These are phyloP conservation scores for Vitellaria paradoxa DNA, from an alignment of 179 eudicot genomes.

Conservation along the genomic window DNA sequence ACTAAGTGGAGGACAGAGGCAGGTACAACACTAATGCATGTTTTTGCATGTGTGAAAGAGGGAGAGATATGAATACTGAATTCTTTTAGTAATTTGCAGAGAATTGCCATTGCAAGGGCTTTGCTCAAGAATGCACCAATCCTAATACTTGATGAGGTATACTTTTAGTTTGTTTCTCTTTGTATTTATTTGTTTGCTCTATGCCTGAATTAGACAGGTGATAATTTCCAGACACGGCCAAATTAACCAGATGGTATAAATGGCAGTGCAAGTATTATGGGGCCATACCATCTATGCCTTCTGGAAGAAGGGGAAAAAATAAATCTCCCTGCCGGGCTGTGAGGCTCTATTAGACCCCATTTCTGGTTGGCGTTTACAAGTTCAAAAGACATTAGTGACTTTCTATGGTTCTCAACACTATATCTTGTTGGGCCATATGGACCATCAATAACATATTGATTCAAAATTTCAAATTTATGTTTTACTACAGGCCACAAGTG, in stretches of 20 bases:
- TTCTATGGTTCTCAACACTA: neutral
- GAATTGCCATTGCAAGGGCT: conserved; percentile 96
- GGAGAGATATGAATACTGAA: conserved; percentile 10
- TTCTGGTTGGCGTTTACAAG: neutral
- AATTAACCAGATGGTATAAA: neutral
- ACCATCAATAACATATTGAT: neutral
- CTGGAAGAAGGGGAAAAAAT: too few relatives aligned
- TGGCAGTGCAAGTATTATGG: neutral
- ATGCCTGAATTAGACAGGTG: conserved; percentile 1
- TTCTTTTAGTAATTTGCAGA: conserved; percentile 42
- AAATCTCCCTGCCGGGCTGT: neutral
- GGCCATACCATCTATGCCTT: too few relatives aligned
- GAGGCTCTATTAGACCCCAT: neutral
- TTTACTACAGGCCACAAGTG: conserved; percentile 85
- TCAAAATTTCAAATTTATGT: neutral
- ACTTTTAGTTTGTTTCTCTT: conserved; percentile 7
- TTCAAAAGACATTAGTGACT: neutral
- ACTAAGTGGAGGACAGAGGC: conserved; percentile 96
- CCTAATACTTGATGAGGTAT: conserved; percentile 96
- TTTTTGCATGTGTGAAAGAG: neutral
- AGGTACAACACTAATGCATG: conserved; percentile 44
- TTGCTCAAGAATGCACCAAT: conserved; percentile 91
- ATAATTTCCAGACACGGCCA: neutral
- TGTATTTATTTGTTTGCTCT: neutral
- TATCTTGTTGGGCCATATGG: neutral